phyloP scores from a whole-genome alignment of 345 rosid genomes.

The Lepidium aucheri region DNA sequence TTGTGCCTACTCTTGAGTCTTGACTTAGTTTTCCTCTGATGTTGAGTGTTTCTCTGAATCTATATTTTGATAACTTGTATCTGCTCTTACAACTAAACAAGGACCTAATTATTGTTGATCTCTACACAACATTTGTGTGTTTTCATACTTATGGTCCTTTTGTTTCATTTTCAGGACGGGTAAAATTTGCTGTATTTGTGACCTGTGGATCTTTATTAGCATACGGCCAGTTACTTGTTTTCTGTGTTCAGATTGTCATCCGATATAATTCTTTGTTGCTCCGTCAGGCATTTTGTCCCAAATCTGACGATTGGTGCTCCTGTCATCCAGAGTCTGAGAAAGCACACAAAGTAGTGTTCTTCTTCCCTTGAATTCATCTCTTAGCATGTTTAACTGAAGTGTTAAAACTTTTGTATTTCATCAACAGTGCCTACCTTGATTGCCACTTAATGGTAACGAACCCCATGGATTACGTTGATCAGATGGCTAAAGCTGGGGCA shows the following conservation, averaged over 20 bases:
- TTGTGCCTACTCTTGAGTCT: too few relatives aligned
- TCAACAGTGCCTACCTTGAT: constrained; percentile 70
- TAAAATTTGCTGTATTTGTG: not conserved
- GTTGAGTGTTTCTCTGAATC: too few relatives aligned
- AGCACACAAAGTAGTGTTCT: constrained; percentile 54
- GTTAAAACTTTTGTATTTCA: constrained; percentile 13
- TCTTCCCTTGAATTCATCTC: not conserved
- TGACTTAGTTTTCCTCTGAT: too few relatives aligned
- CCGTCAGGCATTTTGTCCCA: constrained; percentile 63
- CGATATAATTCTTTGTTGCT: not conserved
- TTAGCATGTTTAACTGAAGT: not conserved
- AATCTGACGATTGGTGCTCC: constrained; percentile 78
- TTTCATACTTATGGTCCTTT: too few relatives aligned
- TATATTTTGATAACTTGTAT: too few relatives aligned
- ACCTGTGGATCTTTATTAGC: not conserved
- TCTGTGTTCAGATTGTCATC: not conserved
- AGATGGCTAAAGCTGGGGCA: constrained; percentile 72
- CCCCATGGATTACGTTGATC: constrained; percentile 77
- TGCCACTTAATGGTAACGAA: constrained; percentile 92
- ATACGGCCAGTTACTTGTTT: too few relatives aligned
- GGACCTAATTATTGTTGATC: not conserved
- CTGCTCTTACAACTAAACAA: not conserved
- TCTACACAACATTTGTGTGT: not conserved
- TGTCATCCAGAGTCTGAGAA: constrained; percentile 65
- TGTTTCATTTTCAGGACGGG: too few relatives aligned